Evolutionary conservation across 2,329 filamentous ascomycete species (phyloP), one percentile per base, ranked within the genome.

Genomic region (Berkeleyomyces basicola): DNA sequence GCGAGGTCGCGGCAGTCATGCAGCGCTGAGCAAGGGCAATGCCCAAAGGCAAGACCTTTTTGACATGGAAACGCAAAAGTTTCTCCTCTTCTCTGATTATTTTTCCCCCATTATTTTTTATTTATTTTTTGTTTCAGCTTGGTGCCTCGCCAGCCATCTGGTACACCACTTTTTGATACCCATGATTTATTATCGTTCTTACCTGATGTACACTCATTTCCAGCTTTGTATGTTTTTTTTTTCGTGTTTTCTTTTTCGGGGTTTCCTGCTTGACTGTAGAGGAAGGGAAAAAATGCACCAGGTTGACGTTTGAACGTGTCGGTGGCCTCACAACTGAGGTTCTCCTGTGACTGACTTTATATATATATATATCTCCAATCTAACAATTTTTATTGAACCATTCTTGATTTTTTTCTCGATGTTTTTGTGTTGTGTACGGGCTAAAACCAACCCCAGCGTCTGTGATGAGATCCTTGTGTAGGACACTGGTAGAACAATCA

Each of bases 1-100:
- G 86, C 57, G 85, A 87, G 69, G 70, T 66, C 44, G 73, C 69
- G 31, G 66, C 68, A 4, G 67, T 71, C 62, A 67, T 64, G 64
- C 75, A 69, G 68, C 72, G 63, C 36, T 71, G 68, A 66, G 23
- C 23, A 23, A 23, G 23, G 23, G 23, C 23, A 75, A 66, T 61
- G 39, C 59, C 33, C 7, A 14, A 55, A 39, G 36, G 23, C 36
- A 7, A 37, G 31, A 11, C 39, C 3, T 59, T 14, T 43, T 7
- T 42, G 39, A 36, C 33, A 31, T 36, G 23, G 43, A 33, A 55
- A 61, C 14, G 11, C n/a, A 40, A 10, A 11, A 55, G 3, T 36
- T 9, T 16, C 39, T 55, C 49, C 23, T 42, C 14, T 10, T 16
- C 46, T 63, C 44, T 58, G n/a, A 33, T 59, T 58, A 51, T 49